A percentile compares a stretch with the other conserved stretches of the same genome.
Evolutionary conservation across 208 protist species (phyloP).

Genomic region (Tritrichomonas musculus): DNA sequence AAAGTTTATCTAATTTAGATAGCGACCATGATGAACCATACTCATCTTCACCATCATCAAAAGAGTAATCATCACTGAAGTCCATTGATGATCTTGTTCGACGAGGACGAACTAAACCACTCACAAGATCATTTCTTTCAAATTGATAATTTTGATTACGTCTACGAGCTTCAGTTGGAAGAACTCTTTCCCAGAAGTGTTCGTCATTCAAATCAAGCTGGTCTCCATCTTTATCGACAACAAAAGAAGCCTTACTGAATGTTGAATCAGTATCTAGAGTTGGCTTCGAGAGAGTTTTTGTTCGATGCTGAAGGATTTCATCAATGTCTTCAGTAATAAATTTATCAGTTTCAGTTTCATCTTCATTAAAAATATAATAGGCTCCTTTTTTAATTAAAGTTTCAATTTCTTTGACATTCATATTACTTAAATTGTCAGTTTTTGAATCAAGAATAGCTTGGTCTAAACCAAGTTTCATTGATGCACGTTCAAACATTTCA

Average conservation of each 20-base stretch:
- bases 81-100: not conserved
- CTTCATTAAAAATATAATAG: constrained; percentile 39
- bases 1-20: not conserved
- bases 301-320: not conserved
- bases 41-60: not conserved
- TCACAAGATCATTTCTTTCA: no score
- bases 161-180: not conserved
- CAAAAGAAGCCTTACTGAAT: constrained; percentile 2
- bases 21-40: not conserved
- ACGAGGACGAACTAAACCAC: not conserved
- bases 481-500: constrained; percentile 68
- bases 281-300: not conserved
- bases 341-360: constrained; percentile 27
- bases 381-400: constrained; percentile 39
- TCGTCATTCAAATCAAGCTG: constrained; percentile 29
- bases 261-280: not conserved
- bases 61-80: not conserved
- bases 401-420: constrained; percentile 36
- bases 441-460: constrained; percentile 44
- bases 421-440: no score
- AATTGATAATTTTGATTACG: not conserved
- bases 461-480: constrained; percentile 71
- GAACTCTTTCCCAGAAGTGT: constrained; percentile 34
- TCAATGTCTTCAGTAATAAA: constrained; percentile 33
- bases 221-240: not conserved